phyloP scores from a whole-genome alignment of 164 flowering plant genomes.

The Macadamia integrifolia region DNA sequence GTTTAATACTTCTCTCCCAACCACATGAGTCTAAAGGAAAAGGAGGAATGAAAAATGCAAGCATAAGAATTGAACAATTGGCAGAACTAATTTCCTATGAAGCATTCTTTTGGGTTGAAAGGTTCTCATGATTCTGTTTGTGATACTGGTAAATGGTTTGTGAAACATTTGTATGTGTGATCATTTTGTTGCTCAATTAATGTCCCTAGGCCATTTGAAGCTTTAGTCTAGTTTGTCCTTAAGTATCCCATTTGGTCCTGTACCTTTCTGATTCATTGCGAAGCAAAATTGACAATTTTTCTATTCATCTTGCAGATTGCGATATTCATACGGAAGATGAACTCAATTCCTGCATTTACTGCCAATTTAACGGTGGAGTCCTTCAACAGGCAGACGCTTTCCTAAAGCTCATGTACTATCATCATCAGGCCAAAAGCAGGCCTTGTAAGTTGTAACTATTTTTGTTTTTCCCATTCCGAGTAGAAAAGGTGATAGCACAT shows the following conservation, averaged over 20 bases:
- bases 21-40: no score
- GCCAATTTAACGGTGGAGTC: constrained; percentile 90
- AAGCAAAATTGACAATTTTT: neutral
- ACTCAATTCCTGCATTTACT: constrained; percentile 94
- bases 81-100: no score
- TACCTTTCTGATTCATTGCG: neutral
- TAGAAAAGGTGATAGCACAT: no score
- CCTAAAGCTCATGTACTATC: constrained; percentile 19
- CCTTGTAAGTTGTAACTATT: neutral
- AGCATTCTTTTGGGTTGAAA: no score
- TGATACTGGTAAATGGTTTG: neutral
- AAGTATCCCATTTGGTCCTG: neutral
- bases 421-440: neutral
- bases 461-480: neutral
- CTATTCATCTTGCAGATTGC: constrained; percentile 52
- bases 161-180: neutral
- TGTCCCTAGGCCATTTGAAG: neutral
- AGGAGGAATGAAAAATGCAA: no score
- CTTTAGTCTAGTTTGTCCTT: no score
- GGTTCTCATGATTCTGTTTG: no score
- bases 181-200: neutral
- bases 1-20: no score
- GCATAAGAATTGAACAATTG: no score
- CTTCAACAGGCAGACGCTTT: constrained; percentile 75
- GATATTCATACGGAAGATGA: constrained; percentile 68